Evolutionary conservation across 257 asterid genomes (phyloP).

Genomic region (Nicotiana undulata): DNA sequence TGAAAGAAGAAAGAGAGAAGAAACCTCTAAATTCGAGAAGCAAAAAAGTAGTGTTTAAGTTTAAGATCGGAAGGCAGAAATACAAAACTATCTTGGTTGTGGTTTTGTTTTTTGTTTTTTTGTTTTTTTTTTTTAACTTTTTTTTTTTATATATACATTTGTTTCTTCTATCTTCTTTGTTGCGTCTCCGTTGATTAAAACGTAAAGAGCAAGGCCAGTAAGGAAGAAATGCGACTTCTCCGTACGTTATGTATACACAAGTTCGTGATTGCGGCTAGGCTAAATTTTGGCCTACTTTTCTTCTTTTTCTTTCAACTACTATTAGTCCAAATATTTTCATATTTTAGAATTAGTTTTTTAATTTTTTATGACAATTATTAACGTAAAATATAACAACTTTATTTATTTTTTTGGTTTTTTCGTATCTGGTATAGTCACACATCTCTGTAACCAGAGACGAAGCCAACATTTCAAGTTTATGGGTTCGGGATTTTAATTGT

Average conservation of each 20-base stretch:
- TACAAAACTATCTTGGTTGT: neutral
- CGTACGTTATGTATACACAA: neutral
- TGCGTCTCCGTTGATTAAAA: constrained; percentile 5
- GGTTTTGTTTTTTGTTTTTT: neutral
- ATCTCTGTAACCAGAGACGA: too few species aligned
- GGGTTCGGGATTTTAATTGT: too few species aligned
- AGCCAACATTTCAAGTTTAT: too few species aligned
- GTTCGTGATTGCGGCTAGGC: constrained; percentile 7
- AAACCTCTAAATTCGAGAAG: neutral
- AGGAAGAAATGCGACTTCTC: constrained; percentile 1
- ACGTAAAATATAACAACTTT: too few species aligned
- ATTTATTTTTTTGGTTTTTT: too few species aligned
- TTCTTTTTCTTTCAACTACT: constrained; percentile 5
- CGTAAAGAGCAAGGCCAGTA: neutral
- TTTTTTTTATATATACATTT: neutral
- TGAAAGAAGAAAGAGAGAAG: neutral
- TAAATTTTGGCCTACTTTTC: constrained; percentile 8
- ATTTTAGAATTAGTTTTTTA: too few species aligned
- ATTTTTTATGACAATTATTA: too few species aligned
- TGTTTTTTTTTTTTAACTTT: neutral
- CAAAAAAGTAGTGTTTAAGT: neutral
- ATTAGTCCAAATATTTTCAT: neutral
- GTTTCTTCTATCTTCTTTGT: neutral
- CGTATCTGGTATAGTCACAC: too few species aligned
- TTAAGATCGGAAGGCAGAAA: neutral